Evolutionary conservation across 176 grass and related monocot species (phyloP), one percentile per base, ranked within the genome.

Genomic region (Aegilops bicornis): DNA sequence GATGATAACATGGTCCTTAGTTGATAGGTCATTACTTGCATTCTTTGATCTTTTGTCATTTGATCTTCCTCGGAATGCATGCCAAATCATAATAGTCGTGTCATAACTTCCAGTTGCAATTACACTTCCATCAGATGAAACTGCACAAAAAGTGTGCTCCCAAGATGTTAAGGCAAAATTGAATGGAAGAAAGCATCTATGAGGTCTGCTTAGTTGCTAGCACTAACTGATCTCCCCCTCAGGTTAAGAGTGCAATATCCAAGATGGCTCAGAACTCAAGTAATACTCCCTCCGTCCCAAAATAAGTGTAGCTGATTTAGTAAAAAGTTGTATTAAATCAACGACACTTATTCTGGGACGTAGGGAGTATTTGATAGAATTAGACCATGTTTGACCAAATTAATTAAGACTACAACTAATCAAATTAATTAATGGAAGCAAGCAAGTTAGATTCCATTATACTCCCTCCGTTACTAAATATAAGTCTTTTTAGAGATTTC

Each of bases 31-130:
- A 89, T 66, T 85, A 89, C 83, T 91, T 86, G 78, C 83, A 89
- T 82, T 89, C 25, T 91, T 89, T 4, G 84, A 88, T 91, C 79
- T 91, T 84, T 86, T 97, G 31, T 97, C 92, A 71, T 47, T 79
- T 73, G 76, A 85, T 86, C 87, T 94, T 77, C 90, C 89, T 80
- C 88, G 89, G 80, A 91, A 93, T 73, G 95, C 88, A 91, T 90
- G 83, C 95, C 95, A 97, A 66, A 97, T 86, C 95, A 97, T 97
- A 67, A 97, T 91, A 36, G 95, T 97, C 61, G 95, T 97, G 79
- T 97, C 95, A 87, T 97, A 92, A 82, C 92, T 97, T 93, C 95
- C 95, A 37, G 95, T 97, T 22, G 92, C 95, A 86, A 97, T 89
- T 64, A 97, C 90, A 84, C 86, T 97, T 84, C 92, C 95, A 79